phyloP scores from a whole-genome alignment of 768 basidiomycete genomes.

The Xerocomus spinulosus region DNA sequence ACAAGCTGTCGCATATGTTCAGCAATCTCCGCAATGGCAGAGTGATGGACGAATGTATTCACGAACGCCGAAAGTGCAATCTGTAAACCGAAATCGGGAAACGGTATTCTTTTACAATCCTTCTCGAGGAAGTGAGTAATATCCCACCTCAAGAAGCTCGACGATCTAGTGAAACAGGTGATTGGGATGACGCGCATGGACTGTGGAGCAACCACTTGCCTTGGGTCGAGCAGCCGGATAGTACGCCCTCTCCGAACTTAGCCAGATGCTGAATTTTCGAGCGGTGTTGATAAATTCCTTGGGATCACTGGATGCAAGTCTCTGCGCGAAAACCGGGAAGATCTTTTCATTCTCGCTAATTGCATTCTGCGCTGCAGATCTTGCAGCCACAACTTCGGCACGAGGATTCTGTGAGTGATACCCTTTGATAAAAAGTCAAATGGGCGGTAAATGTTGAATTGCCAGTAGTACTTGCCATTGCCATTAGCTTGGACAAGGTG shows the following conservation, averaged over 20 bases:
- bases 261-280: conserved; percentile 42
- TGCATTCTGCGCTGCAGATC: conserved; percentile 17
- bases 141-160: conserved; percentile 43
- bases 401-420: not conserved
- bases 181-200: conserved; percentile 4
- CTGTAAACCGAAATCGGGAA: conserved; percentile 12
- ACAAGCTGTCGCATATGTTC: conserved; percentile 17
- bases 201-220: conserved; percentile 30
- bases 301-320: conserved; percentile 28
- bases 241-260: conserved; percentile 47
- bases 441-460: not conserved
- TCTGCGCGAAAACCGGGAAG: conserved; percentile 34
- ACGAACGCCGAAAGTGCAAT: conserved; percentile 19
- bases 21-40: conserved; percentile 1
- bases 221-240: conserved; percentile 46
- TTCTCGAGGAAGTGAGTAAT: not conserved
- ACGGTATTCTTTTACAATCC: not conserved
- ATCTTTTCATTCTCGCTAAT: conserved; percentile 33
- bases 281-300: conserved; percentile 20
- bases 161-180: conserved; percentile 39
- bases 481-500: conserved; percentile 7
- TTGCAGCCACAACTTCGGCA: conserved; percentile 10
- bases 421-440: conserved; percentile 8
- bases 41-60: conserved; percentile 5
- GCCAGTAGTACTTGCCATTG: not conserved